Evolutionary conservation across 768 basidiomycete species (phyloP).

Genomic region (Hericium coralloides): DNA sequence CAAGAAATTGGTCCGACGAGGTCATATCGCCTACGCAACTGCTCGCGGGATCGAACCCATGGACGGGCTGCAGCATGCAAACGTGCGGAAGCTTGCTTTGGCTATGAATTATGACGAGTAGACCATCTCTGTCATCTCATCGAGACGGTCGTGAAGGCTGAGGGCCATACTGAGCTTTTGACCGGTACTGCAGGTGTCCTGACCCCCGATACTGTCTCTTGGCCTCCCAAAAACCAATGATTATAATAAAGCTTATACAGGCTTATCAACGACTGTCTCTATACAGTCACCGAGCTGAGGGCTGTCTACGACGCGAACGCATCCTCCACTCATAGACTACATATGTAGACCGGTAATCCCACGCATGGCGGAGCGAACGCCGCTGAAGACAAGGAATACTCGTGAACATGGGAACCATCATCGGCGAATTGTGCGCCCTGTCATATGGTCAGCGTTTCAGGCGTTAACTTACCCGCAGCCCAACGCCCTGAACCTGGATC

Average conservation of each 20-base stretch:
- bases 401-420: conserved; percentile 67
- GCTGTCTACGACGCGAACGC: conserved; percentile 60
- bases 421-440: conserved; percentile 40
- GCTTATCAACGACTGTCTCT: conserved; percentile 42
- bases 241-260: not conserved
- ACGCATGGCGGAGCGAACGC: conserved; percentile 64
- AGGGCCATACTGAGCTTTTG: conserved; percentile 61
- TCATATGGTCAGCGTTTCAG: conserved; percentile 39
- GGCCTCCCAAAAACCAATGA: too few relatives aligned
- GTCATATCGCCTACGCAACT: conserved; percentile 71
- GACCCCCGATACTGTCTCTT: conserved; percentile 29
- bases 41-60: conserved; percentile 59
- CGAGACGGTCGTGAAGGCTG: conserved; percentile 38
- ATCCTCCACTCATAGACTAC: conserved; percentile 47
- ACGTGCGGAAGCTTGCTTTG: conserved; percentile 39
- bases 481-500: conserved; percentile 60
- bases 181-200: conserved; percentile 66
- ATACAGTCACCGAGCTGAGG: conserved; percentile 42
- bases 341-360: conserved; percentile 56
- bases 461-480: conserved; percentile 32
- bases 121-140: conserved; percentile 34
- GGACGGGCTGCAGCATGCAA: conserved; percentile 36
- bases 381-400: conserved; percentile 53
- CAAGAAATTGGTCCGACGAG: conserved; percentile 54
- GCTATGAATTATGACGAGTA: conserved; percentile 43